Percentiles rank a stretch among this genome's conserved stretches.
Evolutionary conservation across 257 asterid genomes (phyloP).

Genomic region (Solanum chiquidenum): DNA sequence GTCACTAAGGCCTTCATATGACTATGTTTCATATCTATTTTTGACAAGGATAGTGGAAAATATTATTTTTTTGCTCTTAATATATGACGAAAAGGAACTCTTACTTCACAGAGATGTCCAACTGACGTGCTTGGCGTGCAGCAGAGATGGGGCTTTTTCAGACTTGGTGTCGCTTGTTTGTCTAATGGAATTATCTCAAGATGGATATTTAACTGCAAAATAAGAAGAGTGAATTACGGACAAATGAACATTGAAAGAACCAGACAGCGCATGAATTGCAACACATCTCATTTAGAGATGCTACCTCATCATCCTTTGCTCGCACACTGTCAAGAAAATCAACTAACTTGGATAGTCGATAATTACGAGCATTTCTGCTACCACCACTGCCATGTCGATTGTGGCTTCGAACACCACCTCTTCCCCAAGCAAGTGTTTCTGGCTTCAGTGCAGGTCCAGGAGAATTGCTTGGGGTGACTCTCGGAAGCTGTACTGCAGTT

Average conservation of each 20-base stretch:
- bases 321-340: constrained; percentile 10
- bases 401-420: constrained; percentile 31
- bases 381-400: constrained; percentile 20
- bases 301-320: constrained; percentile 10
- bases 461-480: constrained; percentile 6
- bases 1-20: background rate
- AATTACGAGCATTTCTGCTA: constrained; percentile 11
- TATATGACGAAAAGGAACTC: background rate
- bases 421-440: constrained; percentile 25
- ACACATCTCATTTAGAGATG: background rate
- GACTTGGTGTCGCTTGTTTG: constrained; percentile 12
- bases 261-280: background rate
- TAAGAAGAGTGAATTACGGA: background rate
- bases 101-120: constrained; percentile 16
- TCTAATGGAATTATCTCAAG: constrained; percentile 16
- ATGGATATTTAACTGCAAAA: constrained; percentile 22
- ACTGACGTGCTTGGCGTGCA: constrained; percentile 13
- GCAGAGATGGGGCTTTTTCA: constrained; percentile 17
- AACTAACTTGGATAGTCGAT: constrained; percentile 16
- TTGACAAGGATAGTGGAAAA: background rate
- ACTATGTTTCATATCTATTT: background rate
- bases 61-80: background rate
- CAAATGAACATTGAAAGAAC: background rate
- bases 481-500: background rate
- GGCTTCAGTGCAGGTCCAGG: constrained; percentile 5